A percentile compares a stretch with the other conserved stretches of the same genome.
These are phyloP conservation scores for Uronychia setigera DNA, from an alignment of 73 alveolate genomes.

Conservation along the genomic window DNA sequence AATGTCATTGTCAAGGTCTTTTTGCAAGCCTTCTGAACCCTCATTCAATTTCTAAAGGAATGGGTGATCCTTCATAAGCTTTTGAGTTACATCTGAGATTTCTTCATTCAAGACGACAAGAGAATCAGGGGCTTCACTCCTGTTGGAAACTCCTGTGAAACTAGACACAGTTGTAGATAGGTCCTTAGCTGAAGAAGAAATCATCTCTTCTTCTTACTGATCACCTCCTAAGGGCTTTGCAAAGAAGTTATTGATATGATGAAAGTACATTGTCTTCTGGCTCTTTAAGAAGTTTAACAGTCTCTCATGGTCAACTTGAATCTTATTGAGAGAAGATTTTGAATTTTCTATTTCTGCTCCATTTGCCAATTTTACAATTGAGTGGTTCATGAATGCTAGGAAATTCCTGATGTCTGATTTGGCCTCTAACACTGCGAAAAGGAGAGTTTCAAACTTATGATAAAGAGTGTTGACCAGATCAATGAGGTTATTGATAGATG, in stretches of 20 bases:
- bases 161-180: too few species aligned
- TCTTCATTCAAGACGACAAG: background rate
- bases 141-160: too few species aligned
- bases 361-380: background rate
- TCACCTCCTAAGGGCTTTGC: constrained; percentile 1
- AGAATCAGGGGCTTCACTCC: background rate
- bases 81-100: background rate
- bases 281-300: background rate
- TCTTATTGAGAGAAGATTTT: too few species aligned
- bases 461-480: background rate
- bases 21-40: background rate
- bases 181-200: too few species aligned
- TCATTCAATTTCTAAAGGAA: background rate
- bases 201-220: background rate
- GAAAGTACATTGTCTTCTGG: background rate
- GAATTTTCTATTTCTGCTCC: background rate
- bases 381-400: constrained; percentile 2
- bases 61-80: background rate
- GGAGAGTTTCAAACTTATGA: background rate
- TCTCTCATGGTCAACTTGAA: background rate
- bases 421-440: background rate
- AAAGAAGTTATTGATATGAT: background rate
- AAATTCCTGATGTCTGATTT: background rate
- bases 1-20: background rate
- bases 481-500: background rate